phyloP scores from a whole-genome alignment of 495 filamentous ascomycete species.

The Achaetomiella virescens region DNA sequence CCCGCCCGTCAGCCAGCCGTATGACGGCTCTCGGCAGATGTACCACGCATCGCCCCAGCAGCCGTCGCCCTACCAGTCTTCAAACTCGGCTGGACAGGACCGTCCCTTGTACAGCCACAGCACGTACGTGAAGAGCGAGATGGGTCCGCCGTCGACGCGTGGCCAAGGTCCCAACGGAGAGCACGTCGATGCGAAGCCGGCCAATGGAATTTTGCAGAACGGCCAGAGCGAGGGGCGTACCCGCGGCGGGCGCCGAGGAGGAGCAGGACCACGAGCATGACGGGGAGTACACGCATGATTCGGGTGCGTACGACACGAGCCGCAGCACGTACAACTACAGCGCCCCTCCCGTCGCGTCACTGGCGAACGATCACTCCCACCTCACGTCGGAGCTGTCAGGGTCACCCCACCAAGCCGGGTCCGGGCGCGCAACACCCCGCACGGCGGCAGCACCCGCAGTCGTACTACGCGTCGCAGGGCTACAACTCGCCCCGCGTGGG shows the following conservation, averaged over 20 bases:
- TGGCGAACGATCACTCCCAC: constrained; percentile 72
- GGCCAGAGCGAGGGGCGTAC: constrained; percentile 50
- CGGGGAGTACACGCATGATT: constrained; percentile 73
- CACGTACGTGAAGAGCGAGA: constrained; percentile 81
- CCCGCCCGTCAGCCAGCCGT: constrained; percentile 64
- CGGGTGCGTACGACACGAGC: constrained; percentile 58
- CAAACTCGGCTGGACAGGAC: constrained; percentile 56
- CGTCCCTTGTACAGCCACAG: constrained; percentile 62
- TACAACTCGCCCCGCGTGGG: constrained; percentile 75
- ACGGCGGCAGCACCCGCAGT: constrained; percentile 58
- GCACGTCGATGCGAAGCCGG: constrained; percentile 59
- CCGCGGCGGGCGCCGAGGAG: constrained; percentile 57
- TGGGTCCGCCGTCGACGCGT: constrained; percentile 76
- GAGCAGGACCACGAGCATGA: constrained; percentile 75
- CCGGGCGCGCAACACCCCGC: constrained; percentile 81
- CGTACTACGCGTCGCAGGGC: constrained; percentile 61
- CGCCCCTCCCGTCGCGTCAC: constrained; percentile 54
- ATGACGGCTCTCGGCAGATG: constrained; percentile 72
- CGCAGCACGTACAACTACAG: constrained; percentile 72
- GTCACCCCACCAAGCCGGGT: constrained; percentile 82
- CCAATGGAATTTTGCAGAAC: constrained; percentile 55
- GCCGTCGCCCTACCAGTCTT: constrained; percentile 63
- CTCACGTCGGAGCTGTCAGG: constrained; percentile 79
- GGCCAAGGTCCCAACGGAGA: constrained; percentile 52
- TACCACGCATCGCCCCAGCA: constrained; percentile 70